These are phyloP conservation scores for Tirmania nivea DNA, from an alignment of 495 filamentous ascomycete genomes.

Conservation along the genomic window DNA sequence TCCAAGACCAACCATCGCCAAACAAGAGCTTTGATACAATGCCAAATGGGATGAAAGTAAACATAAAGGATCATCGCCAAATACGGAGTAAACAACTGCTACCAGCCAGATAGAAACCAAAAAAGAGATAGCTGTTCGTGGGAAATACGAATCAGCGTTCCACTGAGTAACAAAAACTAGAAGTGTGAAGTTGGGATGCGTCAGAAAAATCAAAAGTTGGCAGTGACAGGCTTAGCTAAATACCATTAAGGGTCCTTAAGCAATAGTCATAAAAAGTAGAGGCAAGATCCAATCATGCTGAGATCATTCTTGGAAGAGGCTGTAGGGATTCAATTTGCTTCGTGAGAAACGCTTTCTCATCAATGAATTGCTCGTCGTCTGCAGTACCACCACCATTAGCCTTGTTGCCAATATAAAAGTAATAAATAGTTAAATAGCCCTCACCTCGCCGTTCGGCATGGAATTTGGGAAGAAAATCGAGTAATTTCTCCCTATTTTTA, in stretches of 20 bases:
- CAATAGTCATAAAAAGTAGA: not conserved
- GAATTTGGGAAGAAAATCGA: conserved; percentile 76
- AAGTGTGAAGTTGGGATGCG: too few relatives aligned
- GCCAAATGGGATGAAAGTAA: too few relatives aligned
- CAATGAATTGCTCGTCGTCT: conserved; percentile 95
- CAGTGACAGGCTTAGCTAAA: too few relatives aligned
- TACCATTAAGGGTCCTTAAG: not conserved
- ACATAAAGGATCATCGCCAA: too few relatives aligned
- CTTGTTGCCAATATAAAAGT: not conserved
- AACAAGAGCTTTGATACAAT: too few relatives aligned
- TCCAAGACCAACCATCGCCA: too few relatives aligned
- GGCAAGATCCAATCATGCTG: not conserved
- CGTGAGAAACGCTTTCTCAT: conserved; percentile 90
- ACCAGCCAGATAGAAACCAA: too few relatives aligned
- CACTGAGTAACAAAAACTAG: too few relatives aligned
- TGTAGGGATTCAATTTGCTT: conserved; percentile 44
- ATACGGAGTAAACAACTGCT: too few relatives aligned
- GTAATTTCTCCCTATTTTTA: conserved; percentile 78
- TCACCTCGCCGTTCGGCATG: conserved; percentile 60
- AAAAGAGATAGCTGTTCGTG: too few relatives aligned
- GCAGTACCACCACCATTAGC: not conserved
- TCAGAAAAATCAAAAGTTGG: too few relatives aligned
- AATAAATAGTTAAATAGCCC: not conserved
- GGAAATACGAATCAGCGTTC: too few relatives aligned
- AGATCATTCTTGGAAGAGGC: not conserved